Percentiles rank a stretch among this genome's conserved stretches.
Conservation (phyloP, 192 early-diverging fungal genomes). For the Chytriomyces sp. region DNA sequence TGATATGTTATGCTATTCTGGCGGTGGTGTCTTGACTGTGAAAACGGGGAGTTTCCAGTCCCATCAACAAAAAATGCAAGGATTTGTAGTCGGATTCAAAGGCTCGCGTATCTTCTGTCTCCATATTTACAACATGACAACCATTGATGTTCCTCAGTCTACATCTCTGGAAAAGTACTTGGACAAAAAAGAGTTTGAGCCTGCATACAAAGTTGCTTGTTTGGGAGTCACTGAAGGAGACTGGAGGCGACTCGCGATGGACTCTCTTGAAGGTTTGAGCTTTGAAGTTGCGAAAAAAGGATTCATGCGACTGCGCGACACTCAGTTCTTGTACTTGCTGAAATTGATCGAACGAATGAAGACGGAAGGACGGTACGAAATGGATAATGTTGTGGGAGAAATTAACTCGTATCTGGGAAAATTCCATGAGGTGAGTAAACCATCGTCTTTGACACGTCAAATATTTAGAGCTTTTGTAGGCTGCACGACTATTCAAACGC, state of each 20-base stretch:
- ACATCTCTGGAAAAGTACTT: slow-evolving; percentile 53
- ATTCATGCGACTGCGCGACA: slow-evolving; percentile 54
- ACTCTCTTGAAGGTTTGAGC: slow-evolving; percentile 48
- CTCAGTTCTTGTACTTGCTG: slow-evolving; percentile 48
- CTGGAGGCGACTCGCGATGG: slow-evolving; percentile 54
- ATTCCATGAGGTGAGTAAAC: slow-evolving; percentile 52
- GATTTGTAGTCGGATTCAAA: slow-evolving; percentile 61
- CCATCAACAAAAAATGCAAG: slow-evolving; percentile 57
- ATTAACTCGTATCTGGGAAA: slow-evolving; percentile 48
- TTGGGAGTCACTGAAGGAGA: slow-evolving; percentile 60
- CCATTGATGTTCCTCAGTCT: slow-evolving; percentile 54
- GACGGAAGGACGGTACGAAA: slow-evolving; percentile 42
- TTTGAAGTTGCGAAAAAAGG: slow-evolving; percentile 54
- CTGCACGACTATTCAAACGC: slow-evolving; percentile 48
- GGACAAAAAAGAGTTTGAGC: slow-evolving; percentile 49
- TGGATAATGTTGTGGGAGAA: slow-evolving; percentile 48
- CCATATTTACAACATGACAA: slow-evolving; percentile 53
- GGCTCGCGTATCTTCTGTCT: slow-evolving; percentile 60
- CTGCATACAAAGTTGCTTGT: slow-evolving; percentile 54
- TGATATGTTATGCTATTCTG: slow-evolving; percentile 58
- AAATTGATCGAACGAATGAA: slow-evolving; percentile 39
- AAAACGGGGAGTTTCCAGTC: slow-evolving; percentile 53
- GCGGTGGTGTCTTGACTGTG: slow-evolving; percentile 50
- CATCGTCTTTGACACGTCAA: neutral
- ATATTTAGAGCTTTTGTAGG: slow-evolving; percentile 33